These are phyloP conservation scores for Posidonia australis DNA, from an alignment of 106 monocot species.

Conservation along the genomic window DNA sequence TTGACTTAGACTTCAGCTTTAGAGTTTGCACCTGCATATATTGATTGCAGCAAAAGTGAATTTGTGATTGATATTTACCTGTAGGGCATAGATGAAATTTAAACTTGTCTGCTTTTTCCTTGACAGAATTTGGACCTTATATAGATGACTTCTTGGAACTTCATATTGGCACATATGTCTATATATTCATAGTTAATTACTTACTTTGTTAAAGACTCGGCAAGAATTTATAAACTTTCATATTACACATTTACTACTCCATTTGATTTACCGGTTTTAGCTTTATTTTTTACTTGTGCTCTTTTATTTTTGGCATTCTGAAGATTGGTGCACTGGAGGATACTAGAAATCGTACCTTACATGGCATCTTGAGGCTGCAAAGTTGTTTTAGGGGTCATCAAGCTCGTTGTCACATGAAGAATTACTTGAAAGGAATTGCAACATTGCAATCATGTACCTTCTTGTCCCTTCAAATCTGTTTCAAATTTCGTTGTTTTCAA, in stretches of 20 bases:
- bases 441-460: constrained; percentile 82
- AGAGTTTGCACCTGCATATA: too few relatives aligned
- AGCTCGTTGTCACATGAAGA: constrained; percentile 63
- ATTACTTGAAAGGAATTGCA: constrained; percentile 47
- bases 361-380: constrained; percentile 92
- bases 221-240: too few relatives aligned
- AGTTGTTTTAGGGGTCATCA: constrained; percentile 87
- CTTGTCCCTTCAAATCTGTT: not conserved
- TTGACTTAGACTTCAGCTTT: too few relatives aligned
- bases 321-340: constrained; percentile 95
- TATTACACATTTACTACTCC: not conserved
- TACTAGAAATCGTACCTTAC: constrained; percentile 89
- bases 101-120: too few relatives aligned
- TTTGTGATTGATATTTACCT: too few relatives aligned
- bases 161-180: not conserved
- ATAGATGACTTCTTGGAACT: too few relatives aligned
- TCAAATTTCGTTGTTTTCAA: not conserved
- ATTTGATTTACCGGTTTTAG: not conserved
- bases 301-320: not conserved
- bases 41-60: too few relatives aligned
- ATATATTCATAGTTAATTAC: too few relatives aligned
- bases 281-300: not conserved
- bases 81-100: too few relatives aligned
- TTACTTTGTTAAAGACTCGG: too few relatives aligned
- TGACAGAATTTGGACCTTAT: too few relatives aligned